Evolutionary conservation across 78 protist genomes (phyloP), one percentile per base, ranked within the genome.

Genomic region (Polysphondylium violaceum): DNA sequence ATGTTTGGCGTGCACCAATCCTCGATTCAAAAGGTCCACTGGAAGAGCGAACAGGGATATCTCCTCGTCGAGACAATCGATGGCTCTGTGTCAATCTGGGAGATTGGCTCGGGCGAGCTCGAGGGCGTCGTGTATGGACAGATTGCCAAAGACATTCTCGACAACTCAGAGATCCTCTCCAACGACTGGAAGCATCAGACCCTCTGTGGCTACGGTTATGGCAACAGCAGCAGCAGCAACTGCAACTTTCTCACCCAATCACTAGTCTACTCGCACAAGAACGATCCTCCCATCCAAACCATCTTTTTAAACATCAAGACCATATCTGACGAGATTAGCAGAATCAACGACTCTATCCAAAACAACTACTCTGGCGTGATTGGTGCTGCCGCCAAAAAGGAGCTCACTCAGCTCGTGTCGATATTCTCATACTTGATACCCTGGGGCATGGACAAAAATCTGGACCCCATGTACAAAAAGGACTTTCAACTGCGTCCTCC

Each of bases 1-100:
- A 78, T 88, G 79, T 88, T 78, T 72, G 94, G 94, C 21, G 94
- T 88, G 12, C 94, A 88, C 56, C 50, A 86, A 8, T 74, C 94
- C 9, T 43, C 79, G 1, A 51, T 88, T 0, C 47, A 76, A 3
- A 60, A 76, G 35, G 94, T 88, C 12, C 67, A 58, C 36, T 88
- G 94, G 94, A 76, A 88, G 41, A 56, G 58, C 9, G 86, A 71
- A 35, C 94, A 88, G 55, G 94, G 87, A 17, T 88, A 88, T 61
- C 61, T 88, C 11, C 36, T 88, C 35, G 94, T 88, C 12, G 94
- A 88, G 23, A 78, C 89, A 27, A 72, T 78, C 21, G 94, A 88
- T 36, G 94, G 94, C 0, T 65, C 79, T 12, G 87, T 76, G 14
- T 74, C 94, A 36, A 77, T 88, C 38, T 88, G 94, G 94, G 94